phyloP scores from a whole-genome alignment of 129 eudicot genomes.

The Flaveria trinervia region DNA sequence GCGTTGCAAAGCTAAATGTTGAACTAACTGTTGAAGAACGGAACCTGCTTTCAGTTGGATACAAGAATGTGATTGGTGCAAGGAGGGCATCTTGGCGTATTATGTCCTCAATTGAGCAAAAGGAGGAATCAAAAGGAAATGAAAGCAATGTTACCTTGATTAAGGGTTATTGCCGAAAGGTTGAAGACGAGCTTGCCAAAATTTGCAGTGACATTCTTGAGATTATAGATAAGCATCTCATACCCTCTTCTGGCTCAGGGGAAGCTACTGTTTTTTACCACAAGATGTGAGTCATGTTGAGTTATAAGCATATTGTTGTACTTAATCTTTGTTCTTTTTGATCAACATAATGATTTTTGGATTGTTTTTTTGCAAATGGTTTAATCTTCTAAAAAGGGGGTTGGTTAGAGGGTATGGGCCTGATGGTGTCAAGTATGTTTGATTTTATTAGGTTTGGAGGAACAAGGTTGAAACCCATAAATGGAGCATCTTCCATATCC shows the following conservation, averaged over 20 bases:
- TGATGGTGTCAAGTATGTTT: too few species aligned
- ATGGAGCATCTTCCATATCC: too few species aligned
- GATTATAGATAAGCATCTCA: constrained; percentile 78
- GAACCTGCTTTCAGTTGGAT: constrained; percentile 88
- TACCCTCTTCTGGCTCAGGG: constrained; percentile 71
- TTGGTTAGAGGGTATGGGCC: too few species aligned
- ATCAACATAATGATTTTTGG: not conserved
- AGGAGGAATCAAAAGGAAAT: constrained; percentile 86
- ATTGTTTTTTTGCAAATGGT: not conserved
- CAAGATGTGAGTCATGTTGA: constrained; percentile 68
- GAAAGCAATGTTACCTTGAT: constrained; percentile 79
- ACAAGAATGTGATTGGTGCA: constrained; percentile 93
- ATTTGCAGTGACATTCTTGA: constrained; percentile 82
- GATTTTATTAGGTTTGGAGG: too few species aligned
- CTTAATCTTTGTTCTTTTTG: not conserved
- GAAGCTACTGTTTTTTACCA: constrained; percentile 94
- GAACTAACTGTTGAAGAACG: constrained; percentile 92
- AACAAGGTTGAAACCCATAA: too few species aligned
- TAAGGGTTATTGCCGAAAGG: constrained; percentile 81
- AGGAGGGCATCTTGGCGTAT: constrained; percentile 98
- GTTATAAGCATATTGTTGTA: not conserved
- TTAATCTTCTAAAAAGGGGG: too few species aligned
- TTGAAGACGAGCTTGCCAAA: constrained; percentile 88
- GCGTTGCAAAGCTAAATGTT: constrained; percentile 80
- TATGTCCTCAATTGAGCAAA: constrained; percentile 94